Evolutionary conservation across 2,329 filamentous ascomycete species (phyloP).

Genomic region (Rutstroemia sp.): DNA sequence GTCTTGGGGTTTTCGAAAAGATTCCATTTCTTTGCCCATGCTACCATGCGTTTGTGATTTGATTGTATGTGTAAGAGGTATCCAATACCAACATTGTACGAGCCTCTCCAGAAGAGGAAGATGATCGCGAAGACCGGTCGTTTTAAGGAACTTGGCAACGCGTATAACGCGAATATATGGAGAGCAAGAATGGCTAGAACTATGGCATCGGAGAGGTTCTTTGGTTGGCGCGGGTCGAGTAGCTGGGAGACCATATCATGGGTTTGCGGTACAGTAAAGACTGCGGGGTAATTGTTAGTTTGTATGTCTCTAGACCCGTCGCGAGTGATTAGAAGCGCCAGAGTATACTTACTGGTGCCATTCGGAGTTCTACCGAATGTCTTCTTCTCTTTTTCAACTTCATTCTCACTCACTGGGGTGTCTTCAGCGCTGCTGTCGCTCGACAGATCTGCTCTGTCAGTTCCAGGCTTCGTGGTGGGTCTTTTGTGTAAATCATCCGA

Average conservation of each 20-base stretch:
- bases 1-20: constrained; percentile 78
- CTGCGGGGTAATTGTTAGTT: constrained; percentile 38
- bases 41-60: constrained; percentile 74
- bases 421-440: constrained; percentile 10
- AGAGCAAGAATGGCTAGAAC: constrained; percentile 72
- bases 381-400: constrained; percentile 51
- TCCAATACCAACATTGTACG: constrained; percentile 92
- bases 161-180: constrained; percentile 67
- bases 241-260: constrained; percentile 99
- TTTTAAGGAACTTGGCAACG: constrained; percentile 61
- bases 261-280: constrained; percentile 91
- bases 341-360: constrained; percentile 66
- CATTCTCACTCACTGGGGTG: constrained; percentile 18
- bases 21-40: constrained; percentile 78
- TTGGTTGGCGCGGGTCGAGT: constrained; percentile 87
- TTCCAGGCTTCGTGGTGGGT: constrained; percentile 3
- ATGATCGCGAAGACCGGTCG: constrained; percentile 72
- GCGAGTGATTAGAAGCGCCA: not conserved
- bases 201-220: constrained; percentile 80
- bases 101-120: constrained; percentile 87
- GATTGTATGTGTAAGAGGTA: constrained; percentile 85
- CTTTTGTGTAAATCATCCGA: constrained; percentile 25
- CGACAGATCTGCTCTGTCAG: constrained; percentile 2
- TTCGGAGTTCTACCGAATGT: constrained; percentile 88
- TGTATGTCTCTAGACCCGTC: not conserved